These are phyloP conservation scores for Colletotrichum chrysophilum DNA, from an alignment of 2,329 filamentous ascomycete species.

Conservation along the genomic window DNA sequence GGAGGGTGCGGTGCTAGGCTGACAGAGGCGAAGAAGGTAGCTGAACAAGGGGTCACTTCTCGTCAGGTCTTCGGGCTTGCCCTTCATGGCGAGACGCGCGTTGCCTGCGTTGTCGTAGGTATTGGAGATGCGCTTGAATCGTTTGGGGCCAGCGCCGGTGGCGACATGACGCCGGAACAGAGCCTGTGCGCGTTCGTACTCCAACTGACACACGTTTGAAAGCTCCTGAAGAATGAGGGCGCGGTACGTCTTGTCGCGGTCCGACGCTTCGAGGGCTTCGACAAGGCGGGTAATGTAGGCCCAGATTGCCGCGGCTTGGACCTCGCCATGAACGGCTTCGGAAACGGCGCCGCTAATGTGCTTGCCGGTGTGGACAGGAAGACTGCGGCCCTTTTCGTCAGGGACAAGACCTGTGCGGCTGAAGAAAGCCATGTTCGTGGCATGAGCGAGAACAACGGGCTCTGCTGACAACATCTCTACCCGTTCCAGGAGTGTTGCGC, in stretches of 20 bases:
- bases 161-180: constrained; percentile 46
- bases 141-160: constrained; percentile 35
- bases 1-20: constrained; percentile 32
- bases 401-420: not conserved
- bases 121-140: constrained; percentile 45
- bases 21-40: constrained; percentile 50
- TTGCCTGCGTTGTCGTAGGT: constrained; percentile 38
- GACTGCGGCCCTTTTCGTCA: not conserved
- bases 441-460: constrained; percentile 34
- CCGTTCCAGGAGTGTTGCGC: not conserved
- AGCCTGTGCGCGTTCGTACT: constrained; percentile 42
- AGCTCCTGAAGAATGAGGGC: constrained; percentile 49
- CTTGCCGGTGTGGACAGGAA: not conserved
- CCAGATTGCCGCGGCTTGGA: not conserved
- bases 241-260: constrained; percentile 32
- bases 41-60: constrained; percentile 43
- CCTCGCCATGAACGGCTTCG: not conserved
- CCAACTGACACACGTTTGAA: constrained; percentile 48
- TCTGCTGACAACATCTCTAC: constrained; percentile 37
- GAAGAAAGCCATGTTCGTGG: constrained; percentile 31
- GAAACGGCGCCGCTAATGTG: not conserved
- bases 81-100: constrained; percentile 43
- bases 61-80: constrained; percentile 42
- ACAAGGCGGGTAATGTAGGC: not conserved
- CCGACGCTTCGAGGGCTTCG: not conserved